These are phyloP conservation scores for Globisporangium perplexum DNA, from an alignment of 352 stramenopile genomes.

Conservation along the genomic window DNA sequence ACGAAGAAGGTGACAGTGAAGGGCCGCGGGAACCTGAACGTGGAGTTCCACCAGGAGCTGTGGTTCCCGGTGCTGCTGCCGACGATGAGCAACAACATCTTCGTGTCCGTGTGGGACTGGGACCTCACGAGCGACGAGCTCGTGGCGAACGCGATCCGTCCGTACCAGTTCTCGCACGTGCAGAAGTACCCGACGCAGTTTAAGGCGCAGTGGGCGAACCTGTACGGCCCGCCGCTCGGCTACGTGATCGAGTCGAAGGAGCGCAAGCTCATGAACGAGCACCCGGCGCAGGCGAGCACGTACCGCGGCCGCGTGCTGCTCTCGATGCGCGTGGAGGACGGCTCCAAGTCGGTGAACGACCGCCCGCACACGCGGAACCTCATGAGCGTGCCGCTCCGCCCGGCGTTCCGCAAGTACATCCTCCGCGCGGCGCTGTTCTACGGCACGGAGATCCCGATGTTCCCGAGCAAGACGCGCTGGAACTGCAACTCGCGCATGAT, in stretches of 20 bases:
- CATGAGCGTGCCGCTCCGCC: conserved; percentile 27
- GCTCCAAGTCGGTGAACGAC: conserved; percentile 59
- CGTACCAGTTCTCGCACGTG: conserved; percentile 75
- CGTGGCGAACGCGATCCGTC: conserved; percentile 53
- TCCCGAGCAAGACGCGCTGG: conserved; percentile 62
- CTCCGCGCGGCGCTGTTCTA: conserved; percentile 65
- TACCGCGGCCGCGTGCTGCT: conserved; percentile 76
- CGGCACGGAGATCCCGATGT: conserved; percentile 75
- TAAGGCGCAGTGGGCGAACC: conserved; percentile 61
- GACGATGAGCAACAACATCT: conserved; percentile 79
- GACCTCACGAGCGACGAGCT: conserved; percentile 64
- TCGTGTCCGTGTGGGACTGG: conserved; percentile 83
- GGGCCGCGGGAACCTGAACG: conserved; percentile 34
- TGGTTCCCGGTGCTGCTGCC: conserved; percentile 84
- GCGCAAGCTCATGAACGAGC: conserved; percentile 52
- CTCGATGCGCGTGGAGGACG: conserved; percentile 59
- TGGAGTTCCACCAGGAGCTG: conserved; percentile 73
- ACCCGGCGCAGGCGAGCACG: conserved; percentile 56
- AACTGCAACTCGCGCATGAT: conserved; percentile 73
- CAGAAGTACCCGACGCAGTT: conserved; percentile 53
- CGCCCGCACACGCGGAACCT: conserved; percentile 62
- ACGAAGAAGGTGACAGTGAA: conserved; percentile 68
- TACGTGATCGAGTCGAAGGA: conserved; percentile 38
- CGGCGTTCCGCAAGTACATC: conserved; percentile 46
- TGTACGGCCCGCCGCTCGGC: conserved; percentile 76